phyloP scores from a whole-genome alignment of 2,329 filamentous ascomycete genomes.

The Cadophora sp. region DNA sequence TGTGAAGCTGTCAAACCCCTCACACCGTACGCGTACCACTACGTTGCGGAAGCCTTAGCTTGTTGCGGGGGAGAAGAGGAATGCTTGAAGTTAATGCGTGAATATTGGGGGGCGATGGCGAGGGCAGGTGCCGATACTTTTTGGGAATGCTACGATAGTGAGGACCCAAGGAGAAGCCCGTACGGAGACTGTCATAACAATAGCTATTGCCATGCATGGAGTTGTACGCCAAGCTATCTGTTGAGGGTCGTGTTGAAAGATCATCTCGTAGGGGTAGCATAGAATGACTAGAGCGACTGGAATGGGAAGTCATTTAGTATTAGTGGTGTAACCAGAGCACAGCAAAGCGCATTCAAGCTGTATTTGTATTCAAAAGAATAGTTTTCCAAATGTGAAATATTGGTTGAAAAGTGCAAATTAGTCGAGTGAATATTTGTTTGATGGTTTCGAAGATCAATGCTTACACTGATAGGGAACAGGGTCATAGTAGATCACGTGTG shows the following conservation, averaged over 20 bases:
- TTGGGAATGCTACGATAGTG: conserved; percentile 44
- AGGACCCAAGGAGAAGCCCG: conserved; percentile 41
- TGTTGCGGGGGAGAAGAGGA: conserved; percentile 38
- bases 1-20: conserved; percentile 41
- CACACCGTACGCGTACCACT: conserved; percentile 44
- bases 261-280: conserved; percentile 5
- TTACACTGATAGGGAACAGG: too few species aligned
- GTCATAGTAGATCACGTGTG: too few species aligned
- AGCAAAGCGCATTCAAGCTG: too few species aligned
- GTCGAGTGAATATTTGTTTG: too few species aligned
- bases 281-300: too few species aligned
- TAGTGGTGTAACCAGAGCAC: too few species aligned
- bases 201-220: conserved; percentile 46
- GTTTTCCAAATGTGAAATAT: too few species aligned
- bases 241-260: conserved; percentile 36
- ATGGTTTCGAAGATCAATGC: too few species aligned
- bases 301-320: too few species aligned
- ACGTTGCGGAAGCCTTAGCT: conserved; percentile 43
- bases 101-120: conserved; percentile 46
- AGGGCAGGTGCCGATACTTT: conserved; percentile 45
- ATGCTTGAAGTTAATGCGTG: conserved; percentile 41
- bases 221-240: conserved; percentile 44
- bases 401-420: too few species aligned
- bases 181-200: conserved; percentile 45
- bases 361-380: too few species aligned